Base-by-base conservation (phyloP, 164 flowering plant genomes). In the Hamamelis virginiana region DNA sequence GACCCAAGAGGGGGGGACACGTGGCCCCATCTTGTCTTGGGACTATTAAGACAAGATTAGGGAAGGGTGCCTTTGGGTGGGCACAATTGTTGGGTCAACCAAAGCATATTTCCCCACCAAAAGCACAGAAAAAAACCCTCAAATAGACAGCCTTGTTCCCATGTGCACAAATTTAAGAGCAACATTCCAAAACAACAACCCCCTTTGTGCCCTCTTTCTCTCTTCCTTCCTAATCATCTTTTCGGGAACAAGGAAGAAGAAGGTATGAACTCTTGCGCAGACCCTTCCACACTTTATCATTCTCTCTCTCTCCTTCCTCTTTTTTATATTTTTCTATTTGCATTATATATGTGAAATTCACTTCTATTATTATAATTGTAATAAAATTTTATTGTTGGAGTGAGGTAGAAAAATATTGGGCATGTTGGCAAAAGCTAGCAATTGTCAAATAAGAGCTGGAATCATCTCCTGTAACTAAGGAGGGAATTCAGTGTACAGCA, bases 141-240 rank as follows among this genome's bases (percentile, higher is more conserved):
- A 76, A 72, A 76, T 83, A 74, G 89, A 83, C 90, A 85, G 76
- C 88, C 71, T 84, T 87, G 86, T 85, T 89, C 82, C 95, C 91
- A 89, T 89, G 91, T 89, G 95, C 79, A 16, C 83, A 59, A 76
- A 82, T 83, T 89, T 78, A 83, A 89, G 86, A 76, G 89, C 84
- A 82, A 81, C 84, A 82, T 83, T 82, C 89, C 90, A 86, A 86
- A 83, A 67, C 71, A 74, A 76, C 85, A 75, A 85, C 82, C 83
- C 81, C 75, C 76, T 69, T 76, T 73, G 74, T 68, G 66, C 79
- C 69, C 41, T 64, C 55, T 23, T 41, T 52, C 69, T 59, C 63
- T 38, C 55, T 19, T 41, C 19, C 45, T 13, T 19, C 76, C 73
- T 67, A 70, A 53, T 64, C 79, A 69, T 73, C 68, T 67, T 75